Percentiles rank a stretch among this genome's conserved stretches.
Conservation (phyloP, 192 early-diverging fungal species). For the Dissophora ornata region DNA sequence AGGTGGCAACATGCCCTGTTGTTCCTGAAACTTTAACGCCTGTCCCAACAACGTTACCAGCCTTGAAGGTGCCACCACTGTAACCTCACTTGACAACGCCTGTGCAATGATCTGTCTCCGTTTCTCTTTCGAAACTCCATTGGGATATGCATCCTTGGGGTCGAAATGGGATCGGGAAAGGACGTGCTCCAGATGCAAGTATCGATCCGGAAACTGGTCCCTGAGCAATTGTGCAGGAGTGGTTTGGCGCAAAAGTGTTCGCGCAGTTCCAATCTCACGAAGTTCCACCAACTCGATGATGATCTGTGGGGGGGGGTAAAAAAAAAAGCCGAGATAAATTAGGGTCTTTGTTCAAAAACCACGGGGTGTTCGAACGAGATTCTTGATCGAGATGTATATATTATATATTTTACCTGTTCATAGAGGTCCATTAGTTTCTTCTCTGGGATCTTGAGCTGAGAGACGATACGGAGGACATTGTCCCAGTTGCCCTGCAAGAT, state of each 20-base stretch:
- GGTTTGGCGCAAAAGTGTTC: slow-evolving; percentile 87
- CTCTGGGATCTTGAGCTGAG: slow-evolving; percentile 73
- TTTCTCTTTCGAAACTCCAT: slow-evolving; percentile 73
- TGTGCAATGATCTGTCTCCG: slow-evolving; percentile 82
- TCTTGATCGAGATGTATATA: background rate
- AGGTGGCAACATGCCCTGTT: slow-evolving; percentile 79
- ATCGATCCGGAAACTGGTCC: slow-evolving; percentile 80
- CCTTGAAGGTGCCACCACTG: slow-evolving; percentile 78
- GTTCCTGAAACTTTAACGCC: slow-evolving; percentile 88
- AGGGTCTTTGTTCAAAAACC: slow-evolving; percentile 1
- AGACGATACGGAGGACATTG: slow-evolving; percentile 77
- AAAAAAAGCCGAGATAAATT: too few relatives aligned
- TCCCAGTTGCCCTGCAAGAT: slow-evolving; percentile 91
- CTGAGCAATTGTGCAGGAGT: slow-evolving; percentile 90
- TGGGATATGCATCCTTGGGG: slow-evolving; percentile 76
- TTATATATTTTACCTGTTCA: slow-evolving; percentile 75
- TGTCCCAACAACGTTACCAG: slow-evolving; percentile 89
- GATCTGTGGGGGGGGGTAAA: slow-evolving; percentile 59
- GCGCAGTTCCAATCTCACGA: slow-evolving; percentile 83
- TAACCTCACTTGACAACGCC: slow-evolving; percentile 71
- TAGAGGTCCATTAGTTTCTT: slow-evolving; percentile 86
- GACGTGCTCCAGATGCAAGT: slow-evolving; percentile 83
- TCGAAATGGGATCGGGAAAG: slow-evolving; percentile 79
- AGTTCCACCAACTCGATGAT: slow-evolving; percentile 89
- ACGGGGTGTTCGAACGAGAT: too few relatives aligned